Evolutionary conservation across 108 stramenopile species (phyloP), one percentile per base, ranked within the genome.

Genomic region (Nitzschia putrida): DNA sequence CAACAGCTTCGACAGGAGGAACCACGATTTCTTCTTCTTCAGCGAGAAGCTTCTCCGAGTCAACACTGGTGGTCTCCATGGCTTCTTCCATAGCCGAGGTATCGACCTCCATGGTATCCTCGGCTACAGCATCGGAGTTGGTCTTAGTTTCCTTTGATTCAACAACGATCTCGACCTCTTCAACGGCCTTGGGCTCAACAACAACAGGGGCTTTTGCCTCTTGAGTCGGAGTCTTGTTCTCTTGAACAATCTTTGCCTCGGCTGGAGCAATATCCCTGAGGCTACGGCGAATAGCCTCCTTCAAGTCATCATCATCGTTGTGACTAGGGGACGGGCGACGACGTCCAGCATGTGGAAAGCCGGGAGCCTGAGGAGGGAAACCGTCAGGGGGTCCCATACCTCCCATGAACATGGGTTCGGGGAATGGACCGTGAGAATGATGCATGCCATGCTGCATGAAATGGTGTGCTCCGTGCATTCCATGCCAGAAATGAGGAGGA

Each of bases 271-370:
- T 57, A 63, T 85, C 84, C 16, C 53, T 21, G 0, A 86, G 65
- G 52, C 77, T 81, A n/a, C 80, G 76, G n/a, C 83, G 80, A 69
- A 87, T 80, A 0, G 83, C 83, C 59, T 87, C 86, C 59, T 87
- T 80, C 66, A 87, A 64, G 21, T 71, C 73, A 40, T 37, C 26
- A 44, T 87, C 86, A 49, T 67, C 56, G 7, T 79, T 44, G 16
- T 66, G 26, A 18, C 24, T 34, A 0, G 26, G 0, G 14, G 50
- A 14, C 2, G 52, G 10, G 44, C 45, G 11, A 55, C 22, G 54
- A 55, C 22, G 54, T 23, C 12, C 54, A 24, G n/a, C 29, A 34
- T 34, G 29, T 34, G 29, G 29, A 34, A 4, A 1, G 29, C 1
- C 1, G 29, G 1, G 29, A 4, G 29, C 29, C 29, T 34, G 29